A percentile compares a stretch with the other conserved stretches of the same genome.
These are phyloP conservation scores for Penicillium thymicola DNA, from an alignment of 2,329 filamentous ascomycete genomes.

Conservation along the genomic window DNA sequence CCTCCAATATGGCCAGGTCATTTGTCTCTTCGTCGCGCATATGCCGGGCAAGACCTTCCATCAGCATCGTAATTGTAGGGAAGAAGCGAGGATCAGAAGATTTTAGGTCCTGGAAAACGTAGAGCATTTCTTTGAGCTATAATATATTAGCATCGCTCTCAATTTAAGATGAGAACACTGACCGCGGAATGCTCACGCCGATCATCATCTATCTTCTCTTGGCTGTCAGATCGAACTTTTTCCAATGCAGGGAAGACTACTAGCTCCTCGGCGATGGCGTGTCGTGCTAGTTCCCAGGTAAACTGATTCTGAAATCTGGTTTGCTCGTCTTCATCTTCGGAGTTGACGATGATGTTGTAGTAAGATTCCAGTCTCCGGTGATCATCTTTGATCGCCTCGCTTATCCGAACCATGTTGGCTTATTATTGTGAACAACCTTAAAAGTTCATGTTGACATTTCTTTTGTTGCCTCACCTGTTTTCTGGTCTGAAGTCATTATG, in stretches of 20 bases:
- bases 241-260: constrained; percentile 56
- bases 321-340: constrained; percentile 43
- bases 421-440: neutral
- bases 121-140: constrained; percentile 53
- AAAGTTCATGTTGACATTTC: neutral
- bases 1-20: constrained; percentile 51
- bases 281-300: constrained; percentile 52
- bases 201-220: constrained; percentile 50
- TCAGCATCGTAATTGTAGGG: constrained; percentile 44
- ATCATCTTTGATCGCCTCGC: constrained; percentile 43
- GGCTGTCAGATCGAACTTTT: constrained; percentile 46
- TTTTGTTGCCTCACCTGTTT: neutral
- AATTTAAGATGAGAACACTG: neutral
- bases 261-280: constrained; percentile 52
- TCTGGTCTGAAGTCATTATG: neutral
- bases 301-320: constrained; percentile 51
- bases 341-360: constrained; percentile 45
- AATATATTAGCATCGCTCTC: neutral
- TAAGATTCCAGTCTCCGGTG: constrained; percentile 43
- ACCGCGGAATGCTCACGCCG: constrained; percentile 49
- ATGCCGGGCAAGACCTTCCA: constrained; percentile 45
- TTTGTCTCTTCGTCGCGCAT: constrained; percentile 52
- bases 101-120: constrained; percentile 49
- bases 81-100: constrained; percentile 43
- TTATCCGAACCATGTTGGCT: constrained; percentile 25